A percentile compares a stretch with the other conserved stretches of the same genome.
Conservation (phyloP, 305 asterid species). For the Salvia sclarea region DNA sequence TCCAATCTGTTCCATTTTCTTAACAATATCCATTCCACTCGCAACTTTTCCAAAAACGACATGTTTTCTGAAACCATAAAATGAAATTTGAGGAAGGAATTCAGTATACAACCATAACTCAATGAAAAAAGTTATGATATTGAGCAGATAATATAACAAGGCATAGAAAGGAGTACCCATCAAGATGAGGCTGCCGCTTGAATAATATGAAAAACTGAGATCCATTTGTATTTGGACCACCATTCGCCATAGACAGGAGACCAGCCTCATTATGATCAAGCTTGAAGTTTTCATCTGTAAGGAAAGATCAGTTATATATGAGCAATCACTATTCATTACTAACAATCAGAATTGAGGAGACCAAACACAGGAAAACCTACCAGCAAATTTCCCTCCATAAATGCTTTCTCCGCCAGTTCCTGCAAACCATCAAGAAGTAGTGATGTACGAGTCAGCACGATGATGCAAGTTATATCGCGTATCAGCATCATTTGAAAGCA, state of each 20-base stretch:
- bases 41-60: conserved; percentile 96
- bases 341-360: conserved; percentile 17
- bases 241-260: conserved; percentile 96
- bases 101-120: conserved; percentile 13
- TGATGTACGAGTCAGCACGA: conserved; percentile 73
- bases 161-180: conserved; percentile 59
- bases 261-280: conserved; percentile 72
- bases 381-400: conserved; percentile 91
- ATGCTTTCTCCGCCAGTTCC: conserved; percentile 99
- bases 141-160: conserved; percentile 5
- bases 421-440: conserved; percentile 86
- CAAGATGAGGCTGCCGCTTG: conserved; percentile 91
- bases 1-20: conserved; percentile 81
- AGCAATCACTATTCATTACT: conserved; percentile 19
- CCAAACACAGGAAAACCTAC: conserved; percentile 41
- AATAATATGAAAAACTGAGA: conserved; percentile 91
- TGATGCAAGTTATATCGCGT: conserved; percentile 58
- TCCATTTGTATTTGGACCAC: conserved; percentile 94
- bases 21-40: conserved; percentile 79
- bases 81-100: neutral
- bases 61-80: conserved; percentile 67
- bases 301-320: conserved; percentile 16
- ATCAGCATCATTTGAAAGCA: conserved; percentile 60
- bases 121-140: neutral
- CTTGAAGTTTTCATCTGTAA: conserved; percentile 87